Percentiles rank a stretch among this genome's conserved stretches.
phyloP scores from a whole-genome alignment of 352 stramenopile genomes.

The Phytophthora sojae region DNA sequence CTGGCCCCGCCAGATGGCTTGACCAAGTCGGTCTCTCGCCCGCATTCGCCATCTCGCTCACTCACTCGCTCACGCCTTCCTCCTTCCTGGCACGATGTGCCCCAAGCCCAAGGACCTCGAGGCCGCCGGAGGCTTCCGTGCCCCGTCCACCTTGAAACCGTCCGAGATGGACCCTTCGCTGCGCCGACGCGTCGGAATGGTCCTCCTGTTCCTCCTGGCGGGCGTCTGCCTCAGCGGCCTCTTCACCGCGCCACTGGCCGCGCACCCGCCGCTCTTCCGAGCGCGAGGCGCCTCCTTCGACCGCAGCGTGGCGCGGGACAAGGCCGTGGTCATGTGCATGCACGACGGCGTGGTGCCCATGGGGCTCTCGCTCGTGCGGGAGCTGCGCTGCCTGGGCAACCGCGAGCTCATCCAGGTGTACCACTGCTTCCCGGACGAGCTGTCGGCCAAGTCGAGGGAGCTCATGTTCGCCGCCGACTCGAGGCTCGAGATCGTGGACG shows the following conservation, averaged over 20 bases:
- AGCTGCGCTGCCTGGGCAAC: constrained; percentile 57
- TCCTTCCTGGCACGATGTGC: background rate
- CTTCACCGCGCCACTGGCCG: constrained; percentile 10
- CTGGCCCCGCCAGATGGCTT: background rate
- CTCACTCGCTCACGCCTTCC: too few relatives aligned
- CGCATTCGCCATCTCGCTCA: constrained; percentile 9
- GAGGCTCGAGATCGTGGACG: constrained; percentile 52
- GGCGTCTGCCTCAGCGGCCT: constrained; percentile 7
- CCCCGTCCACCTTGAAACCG: constrained; percentile 20
- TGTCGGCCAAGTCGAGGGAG: constrained; percentile 37
- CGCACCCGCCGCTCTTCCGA: constrained; percentile 19
- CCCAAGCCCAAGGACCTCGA: constrained; percentile 24
- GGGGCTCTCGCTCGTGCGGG: constrained; percentile 51
- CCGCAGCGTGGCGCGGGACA: constrained; percentile 22
- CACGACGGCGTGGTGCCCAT: constrained; percentile 49
- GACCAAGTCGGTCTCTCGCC: background rate
- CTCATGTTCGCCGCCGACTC: constrained; percentile 40
- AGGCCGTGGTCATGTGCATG: constrained; percentile 54
- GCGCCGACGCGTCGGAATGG: constrained; percentile 13
- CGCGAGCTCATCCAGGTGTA: constrained; percentile 60
- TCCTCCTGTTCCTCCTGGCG: constrained; percentile 10
- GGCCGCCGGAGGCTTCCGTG: constrained; percentile 2
- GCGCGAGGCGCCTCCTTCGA: constrained; percentile 24
- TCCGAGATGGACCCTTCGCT: constrained; percentile 15
- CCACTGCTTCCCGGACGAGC: constrained; percentile 51